phyloP scores from a whole-genome alignment of 495 filamentous ascomycete species.

The Xylaria scruposa region DNA sequence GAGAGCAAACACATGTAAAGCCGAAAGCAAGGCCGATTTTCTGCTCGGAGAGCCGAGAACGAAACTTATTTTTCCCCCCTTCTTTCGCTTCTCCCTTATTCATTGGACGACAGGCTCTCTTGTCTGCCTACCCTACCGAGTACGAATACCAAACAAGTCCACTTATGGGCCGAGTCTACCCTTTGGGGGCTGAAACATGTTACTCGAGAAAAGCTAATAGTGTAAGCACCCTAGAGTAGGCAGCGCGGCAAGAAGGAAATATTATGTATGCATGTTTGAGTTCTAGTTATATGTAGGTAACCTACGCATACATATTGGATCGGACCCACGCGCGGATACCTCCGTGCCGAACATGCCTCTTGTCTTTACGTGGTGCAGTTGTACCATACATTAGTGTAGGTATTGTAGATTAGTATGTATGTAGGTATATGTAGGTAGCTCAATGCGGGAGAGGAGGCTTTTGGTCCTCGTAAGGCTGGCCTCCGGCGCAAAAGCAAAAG shows the following conservation, averaged over 20 bases:
- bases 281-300: not conserved
- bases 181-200: conserved; percentile 8
- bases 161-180: not conserved
- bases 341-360: conserved; percentile 5
- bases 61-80: not conserved
- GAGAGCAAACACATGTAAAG: not conserved
- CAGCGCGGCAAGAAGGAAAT: not conserved
- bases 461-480: conserved; percentile 18
- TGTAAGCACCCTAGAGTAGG: not conserved
- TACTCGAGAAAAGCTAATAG: not conserved
- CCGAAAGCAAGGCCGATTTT: conserved; percentile 12
- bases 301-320: not conserved
- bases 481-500: not conserved
- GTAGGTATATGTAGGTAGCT: not conserved
- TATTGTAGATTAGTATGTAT: not conserved
- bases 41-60: not conserved
- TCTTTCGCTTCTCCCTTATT: not conserved
- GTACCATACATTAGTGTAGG: not conserved
- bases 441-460: not conserved
- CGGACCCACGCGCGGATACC: conserved; percentile 10
- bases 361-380: not conserved
- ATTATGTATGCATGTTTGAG: not conserved
- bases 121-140: not conserved
- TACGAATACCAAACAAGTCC: not conserved
- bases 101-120: not conserved